Conservation (phyloP, 768 basidiomycete species). For the Xerocomus potaroensis region DNA sequence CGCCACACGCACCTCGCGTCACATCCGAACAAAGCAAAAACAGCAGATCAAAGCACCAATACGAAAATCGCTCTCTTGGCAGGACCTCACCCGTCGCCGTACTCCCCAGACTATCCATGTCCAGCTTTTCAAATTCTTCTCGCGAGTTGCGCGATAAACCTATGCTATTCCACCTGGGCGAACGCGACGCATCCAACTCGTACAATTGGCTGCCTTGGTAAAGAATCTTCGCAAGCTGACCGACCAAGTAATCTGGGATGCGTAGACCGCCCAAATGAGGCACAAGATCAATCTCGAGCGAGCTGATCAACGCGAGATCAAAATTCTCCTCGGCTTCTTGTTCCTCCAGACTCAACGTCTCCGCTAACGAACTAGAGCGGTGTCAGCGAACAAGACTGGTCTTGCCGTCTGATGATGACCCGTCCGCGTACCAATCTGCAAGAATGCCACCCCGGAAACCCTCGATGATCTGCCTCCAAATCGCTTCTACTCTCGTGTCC, state of each 20-base stretch:
- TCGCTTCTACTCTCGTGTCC: slow-evolving; percentile 64
- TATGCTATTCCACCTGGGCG: slow-evolving; percentile 8
- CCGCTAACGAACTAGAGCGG: slow-evolving; percentile 47
- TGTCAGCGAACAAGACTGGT: not conserved
- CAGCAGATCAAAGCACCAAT: slow-evolving; percentile 88
- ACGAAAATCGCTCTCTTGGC: slow-evolving; percentile 82
- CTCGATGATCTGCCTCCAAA: slow-evolving; percentile 83
- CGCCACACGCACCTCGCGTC: slow-evolving; percentile 45
- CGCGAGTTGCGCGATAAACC: slow-evolving; percentile 12
- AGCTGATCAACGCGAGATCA: slow-evolving; percentile 72
- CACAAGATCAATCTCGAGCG: slow-evolving; percentile 76
- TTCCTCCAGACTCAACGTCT: slow-evolving; percentile 53
- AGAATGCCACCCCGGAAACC: slow-evolving; percentile 78
- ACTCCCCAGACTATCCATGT: slow-evolving; percentile 46
- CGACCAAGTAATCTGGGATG: slow-evolving; percentile 68
- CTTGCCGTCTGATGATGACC: no score
- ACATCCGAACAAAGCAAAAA: slow-evolving; percentile 74
- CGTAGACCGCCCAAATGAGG: slow-evolving; percentile 67
- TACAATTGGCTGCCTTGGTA: slow-evolving; percentile 69
- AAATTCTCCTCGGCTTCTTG: slow-evolving; percentile 83
- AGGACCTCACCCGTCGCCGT: slow-evolving; percentile 54
- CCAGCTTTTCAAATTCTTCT: slow-evolving; percentile 35
- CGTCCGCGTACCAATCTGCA: slow-evolving; percentile 70
- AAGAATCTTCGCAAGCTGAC: slow-evolving; percentile 64
- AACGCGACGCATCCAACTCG: slow-evolving; percentile 23